Percentiles rank a stretch among this genome's conserved stretches.
Conservation (phyloP, 2,329 filamentous ascomycete genomes). For the Zymoseptoria crescenta region DNA sequence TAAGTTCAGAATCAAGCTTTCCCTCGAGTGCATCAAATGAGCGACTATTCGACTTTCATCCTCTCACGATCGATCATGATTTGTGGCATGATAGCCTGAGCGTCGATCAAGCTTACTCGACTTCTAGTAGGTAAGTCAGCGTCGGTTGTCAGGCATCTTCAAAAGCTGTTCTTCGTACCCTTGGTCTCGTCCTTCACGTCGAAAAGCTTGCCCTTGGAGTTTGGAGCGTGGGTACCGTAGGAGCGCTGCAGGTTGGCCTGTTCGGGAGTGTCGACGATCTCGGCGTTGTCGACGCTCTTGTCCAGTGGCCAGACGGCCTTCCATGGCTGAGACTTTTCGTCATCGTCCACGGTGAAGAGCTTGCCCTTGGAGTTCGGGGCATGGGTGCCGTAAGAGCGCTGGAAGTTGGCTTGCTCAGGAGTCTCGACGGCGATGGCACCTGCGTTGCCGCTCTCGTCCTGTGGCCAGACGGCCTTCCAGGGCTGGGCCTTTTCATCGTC, state of each 20-base stretch:
- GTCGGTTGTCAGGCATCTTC: background rate
- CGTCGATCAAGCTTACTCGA: background rate
- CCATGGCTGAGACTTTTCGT: constrained; percentile 4
- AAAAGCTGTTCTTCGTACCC: background rate
- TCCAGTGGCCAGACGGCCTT: constrained; percentile 3
- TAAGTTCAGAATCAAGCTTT: background rate
- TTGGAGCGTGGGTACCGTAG: constrained; percentile 5
- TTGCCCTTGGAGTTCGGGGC: constrained; percentile 7
- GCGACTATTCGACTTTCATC: background rate
- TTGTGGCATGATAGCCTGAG: background rate
- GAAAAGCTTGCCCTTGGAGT: constrained; percentile 6
- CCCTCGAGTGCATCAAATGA: background rate
- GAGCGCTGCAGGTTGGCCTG: constrained; percentile 3
- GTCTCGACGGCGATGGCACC: background rate
- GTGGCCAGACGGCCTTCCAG: constrained; percentile 5
- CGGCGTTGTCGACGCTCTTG: background rate
- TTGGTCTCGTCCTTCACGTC: background rate
- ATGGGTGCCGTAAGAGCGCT: constrained; percentile 6
- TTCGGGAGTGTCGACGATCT: background rate
- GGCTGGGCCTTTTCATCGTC: constrained; percentile 3
- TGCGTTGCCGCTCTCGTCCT: background rate
- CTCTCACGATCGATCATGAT: background rate
- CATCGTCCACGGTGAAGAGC: constrained; percentile 2
- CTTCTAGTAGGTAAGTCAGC: background rate
- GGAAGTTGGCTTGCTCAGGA: constrained; percentile 2